Conservation (phyloP, 441 rosid genomes). For the Sinapis alba region DNA sequence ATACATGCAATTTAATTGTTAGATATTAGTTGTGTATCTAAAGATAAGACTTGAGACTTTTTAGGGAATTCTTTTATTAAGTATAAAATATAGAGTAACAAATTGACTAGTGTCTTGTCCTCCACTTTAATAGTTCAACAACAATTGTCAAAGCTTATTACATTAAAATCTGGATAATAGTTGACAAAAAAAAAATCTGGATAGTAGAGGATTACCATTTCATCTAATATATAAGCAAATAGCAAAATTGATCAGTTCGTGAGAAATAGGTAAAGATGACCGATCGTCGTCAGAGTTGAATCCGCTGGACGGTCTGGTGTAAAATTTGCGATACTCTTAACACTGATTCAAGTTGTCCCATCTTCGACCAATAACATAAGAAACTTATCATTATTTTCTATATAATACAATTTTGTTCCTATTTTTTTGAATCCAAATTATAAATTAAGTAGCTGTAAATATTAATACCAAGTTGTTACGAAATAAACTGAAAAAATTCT, state of each 20-base stretch:
- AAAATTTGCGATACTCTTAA: background rate
- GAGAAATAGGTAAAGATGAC: background rate
- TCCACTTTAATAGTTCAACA: background rate
- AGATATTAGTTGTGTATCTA: background rate
- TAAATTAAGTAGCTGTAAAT: background rate
- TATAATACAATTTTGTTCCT: background rate
- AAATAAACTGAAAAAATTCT: background rate
- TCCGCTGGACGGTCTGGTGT: background rate
- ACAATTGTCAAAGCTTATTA: background rate
- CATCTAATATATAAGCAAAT: background rate
- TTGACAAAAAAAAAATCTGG: too few relatives aligned
- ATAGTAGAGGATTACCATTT: background rate
- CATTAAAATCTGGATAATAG: background rate
- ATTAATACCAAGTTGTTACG: background rate
- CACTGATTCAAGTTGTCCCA: background rate
- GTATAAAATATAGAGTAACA: constrained; percentile 3
- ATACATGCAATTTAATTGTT: background rate
- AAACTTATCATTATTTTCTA: background rate
- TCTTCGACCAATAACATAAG: constrained; percentile 5
- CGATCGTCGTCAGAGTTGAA: background rate
- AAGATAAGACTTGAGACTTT: constrained; percentile 14
- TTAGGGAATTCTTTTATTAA: background rate
- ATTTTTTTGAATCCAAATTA: background rate
- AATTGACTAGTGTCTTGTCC: constrained; percentile 34
- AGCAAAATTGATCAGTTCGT: background rate